phyloP scores from a whole-genome alignment of 805 yeast genomes.

The Brettanomyces sp. region DNA sequence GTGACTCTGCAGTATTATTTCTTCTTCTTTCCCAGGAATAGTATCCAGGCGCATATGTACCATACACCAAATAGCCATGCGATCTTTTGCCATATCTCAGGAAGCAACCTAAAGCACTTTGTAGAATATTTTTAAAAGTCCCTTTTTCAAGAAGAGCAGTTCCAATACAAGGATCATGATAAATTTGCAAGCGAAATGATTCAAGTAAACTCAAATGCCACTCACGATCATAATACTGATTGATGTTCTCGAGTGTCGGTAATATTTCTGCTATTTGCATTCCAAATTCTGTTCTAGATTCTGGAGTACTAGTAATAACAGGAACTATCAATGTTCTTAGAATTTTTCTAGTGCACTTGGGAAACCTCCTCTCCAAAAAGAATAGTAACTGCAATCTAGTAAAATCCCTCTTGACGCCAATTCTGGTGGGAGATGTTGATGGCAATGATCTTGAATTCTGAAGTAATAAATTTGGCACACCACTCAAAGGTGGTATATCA shows the following conservation, averaged over 20 bases:
- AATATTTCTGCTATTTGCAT: conserved; percentile 47
- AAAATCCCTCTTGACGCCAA: not conserved
- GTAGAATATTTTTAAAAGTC: conserved; percentile 33
- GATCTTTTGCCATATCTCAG: conserved; percentile 3
- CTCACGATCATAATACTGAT: conserved; percentile 39
- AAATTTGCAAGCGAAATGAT: conserved; percentile 23
- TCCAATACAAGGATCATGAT: conserved; percentile 25
- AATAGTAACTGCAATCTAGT: conserved; percentile 53
- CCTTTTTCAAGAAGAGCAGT: conserved; percentile 31
- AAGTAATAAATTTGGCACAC: no score
- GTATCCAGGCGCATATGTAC: not conserved
- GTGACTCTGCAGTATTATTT: not conserved
- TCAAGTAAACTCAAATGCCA: conserved; percentile 29
- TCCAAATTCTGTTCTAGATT: conserved; percentile 39
- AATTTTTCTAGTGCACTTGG: conserved; percentile 40
- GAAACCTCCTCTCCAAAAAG: conserved; percentile 49
- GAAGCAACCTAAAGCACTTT: conserved; percentile 15
- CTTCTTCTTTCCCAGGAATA: not conserved
- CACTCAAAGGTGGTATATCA: no score
- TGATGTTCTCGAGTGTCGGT: conserved; percentile 38
- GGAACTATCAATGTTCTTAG: conserved; percentile 45
- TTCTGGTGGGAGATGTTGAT: no score
- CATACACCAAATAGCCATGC: conserved; percentile 5
- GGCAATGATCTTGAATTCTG: no score
- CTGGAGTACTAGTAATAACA: conserved; percentile 40